Evolutionary conservation across 75 land plant species (phyloP).

Genomic region (Gnetum montanum): DNA sequence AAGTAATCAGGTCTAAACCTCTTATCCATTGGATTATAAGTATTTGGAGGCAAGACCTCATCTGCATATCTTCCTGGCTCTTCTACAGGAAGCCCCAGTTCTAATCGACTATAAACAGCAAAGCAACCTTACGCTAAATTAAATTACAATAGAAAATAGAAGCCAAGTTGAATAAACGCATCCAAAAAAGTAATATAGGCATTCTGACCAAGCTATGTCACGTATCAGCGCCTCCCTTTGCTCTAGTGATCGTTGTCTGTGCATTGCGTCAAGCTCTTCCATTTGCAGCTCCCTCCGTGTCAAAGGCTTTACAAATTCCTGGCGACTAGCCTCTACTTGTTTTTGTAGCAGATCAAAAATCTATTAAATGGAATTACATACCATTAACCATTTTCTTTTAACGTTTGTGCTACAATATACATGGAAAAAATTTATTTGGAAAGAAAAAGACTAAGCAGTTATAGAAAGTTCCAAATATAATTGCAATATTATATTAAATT

Average conservation of each 20-base stretch:
- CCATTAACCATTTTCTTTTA: too few species aligned
- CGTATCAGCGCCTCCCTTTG: constrained; percentile 78
- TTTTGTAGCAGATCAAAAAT: constrained; percentile 27
- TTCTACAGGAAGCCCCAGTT: constrained; percentile 75
- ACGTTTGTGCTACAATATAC: too few species aligned
- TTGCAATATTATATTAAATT: too few species aligned
- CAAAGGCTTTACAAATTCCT: constrained; percentile 36
- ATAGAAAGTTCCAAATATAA: too few species aligned
- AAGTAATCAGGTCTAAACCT: too few species aligned
- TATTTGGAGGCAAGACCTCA: background rate
- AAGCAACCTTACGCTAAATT: too few species aligned
- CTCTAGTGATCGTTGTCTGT: constrained; percentile 63
- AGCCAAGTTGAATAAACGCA: too few species aligned
- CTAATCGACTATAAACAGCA: constrained; percentile 49
- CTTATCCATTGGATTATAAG: too few species aligned
- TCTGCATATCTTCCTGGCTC: constrained; percentile 86
- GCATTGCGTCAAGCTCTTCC: constrained; percentile 73
- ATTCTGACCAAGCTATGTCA: constrained; percentile 60
- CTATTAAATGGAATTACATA: too few species aligned
- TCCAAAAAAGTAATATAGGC: background rate
- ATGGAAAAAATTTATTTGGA: background rate
- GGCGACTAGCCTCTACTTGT: constrained; percentile 59
- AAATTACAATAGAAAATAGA: too few species aligned
- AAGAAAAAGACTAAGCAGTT: too few species aligned
- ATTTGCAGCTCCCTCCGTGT: constrained; percentile 51